These are phyloP conservation scores for Diutina ranongensis DNA, from an alignment of 1,139 yeast genomes.

Conservation along the genomic window DNA sequence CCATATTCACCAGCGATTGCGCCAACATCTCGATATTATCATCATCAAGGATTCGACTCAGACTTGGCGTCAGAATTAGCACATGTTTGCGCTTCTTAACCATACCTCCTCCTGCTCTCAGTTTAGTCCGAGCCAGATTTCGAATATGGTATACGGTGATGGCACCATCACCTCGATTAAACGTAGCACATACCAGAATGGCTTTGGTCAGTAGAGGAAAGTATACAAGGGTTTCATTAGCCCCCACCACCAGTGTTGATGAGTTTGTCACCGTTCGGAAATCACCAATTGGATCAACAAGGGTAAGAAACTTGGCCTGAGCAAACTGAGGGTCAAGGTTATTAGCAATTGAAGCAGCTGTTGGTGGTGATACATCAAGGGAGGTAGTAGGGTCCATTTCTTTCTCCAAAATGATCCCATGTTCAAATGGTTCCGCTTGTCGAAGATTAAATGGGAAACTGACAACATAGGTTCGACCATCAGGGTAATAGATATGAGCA, in stretches of 20 bases:
- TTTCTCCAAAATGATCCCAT: conserved; percentile 54
- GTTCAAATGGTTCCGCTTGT: conserved; percentile 46
- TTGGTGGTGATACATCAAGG: not conserved
- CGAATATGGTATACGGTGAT: conserved; percentile 42
- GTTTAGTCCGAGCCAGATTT: conserved; percentile 21
- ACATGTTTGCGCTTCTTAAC: conserved; percentile 18
- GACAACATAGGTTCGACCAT: conserved; percentile 46
- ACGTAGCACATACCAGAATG: conserved; percentile 41
- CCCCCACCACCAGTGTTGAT: conserved; percentile 53
- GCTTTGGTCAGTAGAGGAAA: conserved; percentile 33
- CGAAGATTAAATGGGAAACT: conserved; percentile 54
- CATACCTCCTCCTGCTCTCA: conserved; percentile 1
- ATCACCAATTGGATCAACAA: conserved; percentile 62
- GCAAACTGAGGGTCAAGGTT: conserved; percentile 12
- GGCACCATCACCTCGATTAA: conserved; percentile 29
- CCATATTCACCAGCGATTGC: conserved; percentile 28
- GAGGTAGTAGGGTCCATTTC: conserved; percentile 16
- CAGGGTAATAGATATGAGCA: conserved; percentile 44
- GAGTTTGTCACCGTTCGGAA: conserved; percentile 58
- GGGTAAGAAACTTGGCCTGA: conserved; percentile 31
- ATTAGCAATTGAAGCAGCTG: not conserved
- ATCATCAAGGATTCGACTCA: conserved; percentile 32
- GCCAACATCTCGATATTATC: conserved; percentile 14
- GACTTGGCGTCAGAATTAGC: conserved; percentile 28
- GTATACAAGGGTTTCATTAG: conserved; percentile 42